Base-by-base conservation (phyloP, 495 filamentous ascomycete species). In the Articulospora tetracladia region DNA sequence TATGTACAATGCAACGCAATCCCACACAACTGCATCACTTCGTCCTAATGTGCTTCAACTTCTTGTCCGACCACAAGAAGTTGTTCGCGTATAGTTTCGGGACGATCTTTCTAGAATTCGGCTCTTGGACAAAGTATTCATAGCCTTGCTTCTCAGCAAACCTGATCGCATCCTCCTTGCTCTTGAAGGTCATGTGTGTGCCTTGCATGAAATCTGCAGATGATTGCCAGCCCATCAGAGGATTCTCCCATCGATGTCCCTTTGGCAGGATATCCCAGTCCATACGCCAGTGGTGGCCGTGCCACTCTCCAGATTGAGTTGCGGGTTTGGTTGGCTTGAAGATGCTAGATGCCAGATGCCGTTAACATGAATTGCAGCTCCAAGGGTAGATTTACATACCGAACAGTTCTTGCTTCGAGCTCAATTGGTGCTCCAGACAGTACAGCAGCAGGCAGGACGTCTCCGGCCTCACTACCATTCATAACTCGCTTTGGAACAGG, bases 141-240 rank as follows among this genome's bases (percentile, higher is more conserved):
- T 98, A 99, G 34, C 95, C 94, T 71, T 99, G 95, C 82, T 97
- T 99, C 78, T 97, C 88, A 20, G 94, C 94, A 68, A 99, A 99
- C 19, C 78, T 72, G 64, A 99, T 93, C 62, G 94, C 94, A 68
- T 96, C 93, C 72, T 99, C 93, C 81, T 96, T 98, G 53, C 78
- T 80, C 75, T 89, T 90, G 83, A 99, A 99, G 70, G 85, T 86
- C 59, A 99, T 72, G 72, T 89, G 80, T 59, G 91, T 94, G 66
- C 91, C 93, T 72, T 99, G 92, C 89, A 98, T 88, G 65, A 79
- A 78, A 74, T 99, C 94, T 22, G 83, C 94, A 49, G 91, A 95
- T 7, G 93, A 97, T 70, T 97, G 92, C 95, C 95, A 99, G 27
- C 94, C 94, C 84, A 98, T 99, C 67, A 98, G 77, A 39, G 86